Evolutionary conservation across 2,329 filamentous ascomycete species (phyloP).

Genomic region (Colletotrichum sp.): DNA sequence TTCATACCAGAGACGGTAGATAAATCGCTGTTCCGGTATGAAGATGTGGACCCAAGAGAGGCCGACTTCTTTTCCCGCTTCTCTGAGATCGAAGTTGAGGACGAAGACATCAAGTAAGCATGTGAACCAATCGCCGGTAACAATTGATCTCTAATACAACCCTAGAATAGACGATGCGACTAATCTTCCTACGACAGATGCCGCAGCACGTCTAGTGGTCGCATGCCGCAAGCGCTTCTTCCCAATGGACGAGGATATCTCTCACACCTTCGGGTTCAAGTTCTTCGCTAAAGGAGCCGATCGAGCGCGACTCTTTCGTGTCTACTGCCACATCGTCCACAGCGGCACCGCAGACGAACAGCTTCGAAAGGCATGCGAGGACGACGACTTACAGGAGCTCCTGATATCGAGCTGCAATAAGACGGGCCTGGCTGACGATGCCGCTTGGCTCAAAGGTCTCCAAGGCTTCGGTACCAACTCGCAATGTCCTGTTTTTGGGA

Average conservation of each 20-base stretch:
- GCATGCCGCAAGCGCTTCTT: not conserved
- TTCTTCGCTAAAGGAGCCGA: not conserved
- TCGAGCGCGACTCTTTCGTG: not conserved
- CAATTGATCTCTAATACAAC: not conserved
- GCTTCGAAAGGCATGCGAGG: not conserved
- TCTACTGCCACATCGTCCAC: not conserved
- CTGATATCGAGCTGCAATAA: not conserved
- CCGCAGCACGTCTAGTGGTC: not conserved
- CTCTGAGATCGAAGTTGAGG: not conserved
- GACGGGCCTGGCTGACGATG: not conserved
- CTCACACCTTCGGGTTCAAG: not conserved
- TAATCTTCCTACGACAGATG: not conserved
- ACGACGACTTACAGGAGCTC: not conserved
- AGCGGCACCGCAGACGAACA: not conserved
- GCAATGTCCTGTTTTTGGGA: not conserved
- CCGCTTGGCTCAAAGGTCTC: not conserved
- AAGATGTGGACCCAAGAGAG: not conserved
- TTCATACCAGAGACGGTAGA: not conserved
- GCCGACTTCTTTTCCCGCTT: not conserved
- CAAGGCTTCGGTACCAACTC: not conserved
- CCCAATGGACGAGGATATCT: not conserved
- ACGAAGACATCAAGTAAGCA: not conserved
- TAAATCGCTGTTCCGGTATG: not conserved
- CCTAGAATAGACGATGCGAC: not conserved
- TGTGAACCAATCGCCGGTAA: not conserved